Conservation (phyloP, 345 rosid species). For the Clarkia xantiana region DNA sequence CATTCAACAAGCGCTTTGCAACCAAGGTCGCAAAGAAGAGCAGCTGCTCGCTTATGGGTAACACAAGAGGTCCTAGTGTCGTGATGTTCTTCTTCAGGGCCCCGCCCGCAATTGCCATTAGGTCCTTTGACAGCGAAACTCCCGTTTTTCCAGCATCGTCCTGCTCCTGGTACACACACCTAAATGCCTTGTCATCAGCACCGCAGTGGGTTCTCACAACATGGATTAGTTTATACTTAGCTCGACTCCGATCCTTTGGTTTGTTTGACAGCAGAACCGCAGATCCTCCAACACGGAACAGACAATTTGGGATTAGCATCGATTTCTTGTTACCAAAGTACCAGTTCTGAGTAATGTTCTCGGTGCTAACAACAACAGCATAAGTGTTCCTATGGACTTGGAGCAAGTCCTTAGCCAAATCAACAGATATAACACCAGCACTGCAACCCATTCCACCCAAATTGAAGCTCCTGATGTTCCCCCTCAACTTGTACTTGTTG, state of each 20-base stretch:
- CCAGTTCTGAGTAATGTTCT: constrained; percentile 89
- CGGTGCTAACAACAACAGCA: constrained; percentile 84
- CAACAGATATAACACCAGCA: constrained; percentile 77
- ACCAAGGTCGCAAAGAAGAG: constrained; percentile 63
- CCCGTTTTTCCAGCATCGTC: constrained; percentile 69
- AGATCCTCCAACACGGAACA: constrained; percentile 76
- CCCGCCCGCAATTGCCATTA: constrained; percentile 81
- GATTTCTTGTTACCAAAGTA: constrained; percentile 86
- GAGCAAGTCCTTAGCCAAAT: constrained; percentile 69
- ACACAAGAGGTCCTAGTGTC: constrained; percentile 79
- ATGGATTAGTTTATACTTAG: constrained; percentile 76
- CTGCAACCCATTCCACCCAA: constrained; percentile 94
- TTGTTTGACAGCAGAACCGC: constrained; percentile 64
- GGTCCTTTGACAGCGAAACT: constrained; percentile 76
- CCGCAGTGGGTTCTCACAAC: constrained; percentile 91
- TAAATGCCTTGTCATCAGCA: constrained; percentile 69
- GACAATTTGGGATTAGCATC: constrained; percentile 77
- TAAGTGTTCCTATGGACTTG: constrained; percentile 80
- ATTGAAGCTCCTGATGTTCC: constrained; percentile 55
- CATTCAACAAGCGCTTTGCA: constrained; percentile 43
- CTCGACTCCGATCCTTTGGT: constrained; percentile 31
- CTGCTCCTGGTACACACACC: constrained; percentile 79
- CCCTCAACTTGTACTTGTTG: constrained; percentile 69
- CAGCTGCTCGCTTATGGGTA: constrained; percentile 81
- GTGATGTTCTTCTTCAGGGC: constrained; percentile 82